Evolutionary conservation across 768 basidiomycete species (phyloP), one percentile per base, ranked within the genome.

Genomic region (Hericium coralloides): DNA sequence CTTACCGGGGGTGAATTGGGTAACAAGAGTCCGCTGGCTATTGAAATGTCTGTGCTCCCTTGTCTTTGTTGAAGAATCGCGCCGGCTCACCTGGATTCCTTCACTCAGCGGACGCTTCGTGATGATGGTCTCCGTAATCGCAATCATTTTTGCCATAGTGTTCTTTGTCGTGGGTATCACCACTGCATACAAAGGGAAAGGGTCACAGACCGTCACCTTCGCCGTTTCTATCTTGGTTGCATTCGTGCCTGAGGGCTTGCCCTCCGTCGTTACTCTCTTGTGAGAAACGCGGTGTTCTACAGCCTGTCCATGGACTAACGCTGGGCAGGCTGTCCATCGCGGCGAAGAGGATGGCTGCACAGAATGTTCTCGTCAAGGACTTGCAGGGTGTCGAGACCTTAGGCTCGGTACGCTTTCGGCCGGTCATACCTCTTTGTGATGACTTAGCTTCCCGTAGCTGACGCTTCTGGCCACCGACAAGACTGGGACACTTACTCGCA

Each of bases 371-470:
- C n/a, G 84, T 85, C 17, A 87, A 87, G 61, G 83, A 85, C 62
- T 66, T 87, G n/a, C 84, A 85, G 65, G 84, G 84, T 43, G 84
- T 87, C 0, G 84, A 87, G 65, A 85, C 84, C 2, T 72, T 87
- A 17, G 84, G 83, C 76, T 41, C 39, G 9, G 39, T 41, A n/a
- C 12, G 39, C n/a, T n/a, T n/a, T n/a, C n/a, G n/a, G 41, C 15
- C 38, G 38, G 41, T 9, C 41, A 43, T n/a, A n/a, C n/a, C n/a
- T n/a, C n/a, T n/a, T n/a, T n/a, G n/a, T 2, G 39, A 12, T 49
- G n/a, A 49, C n/a, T 20, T 12, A 49, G 2, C 18, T 56, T 25
- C 31, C n/a, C 17, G 12, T 48, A 82, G 80, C 69, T 85, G 20
- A 87, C 84, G 0, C 73, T 85, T 12, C 70, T 87, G 12, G 85